Conservation (phyloP, 2,329 filamentous ascomycete genomes). For the Colletotrichum lindemuthianum region DNA sequence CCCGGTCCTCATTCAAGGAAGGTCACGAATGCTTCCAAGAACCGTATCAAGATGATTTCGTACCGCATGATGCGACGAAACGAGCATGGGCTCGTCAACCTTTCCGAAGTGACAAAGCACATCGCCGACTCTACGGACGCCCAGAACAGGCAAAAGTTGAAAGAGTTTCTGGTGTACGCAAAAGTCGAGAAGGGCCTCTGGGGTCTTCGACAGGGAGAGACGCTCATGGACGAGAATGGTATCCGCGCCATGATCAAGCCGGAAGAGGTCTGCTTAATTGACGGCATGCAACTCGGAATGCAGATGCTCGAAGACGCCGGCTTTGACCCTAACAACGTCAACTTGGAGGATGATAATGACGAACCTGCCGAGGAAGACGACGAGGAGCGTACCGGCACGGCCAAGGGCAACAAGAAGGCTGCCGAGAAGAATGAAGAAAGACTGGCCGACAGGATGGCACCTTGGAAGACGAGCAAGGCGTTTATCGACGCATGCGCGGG, state of each 20-base stretch:
- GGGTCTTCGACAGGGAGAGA: conserved; percentile 78
- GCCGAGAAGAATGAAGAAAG: conserved; percentile 70
- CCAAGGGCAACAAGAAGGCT: conserved; percentile 56
- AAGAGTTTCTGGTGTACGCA: conserved; percentile 93
- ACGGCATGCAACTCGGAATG: conserved; percentile 95
- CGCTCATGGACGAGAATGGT: conserved; percentile 80
- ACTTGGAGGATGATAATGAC: conserved; percentile 73
- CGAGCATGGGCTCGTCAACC: conserved; percentile 72
- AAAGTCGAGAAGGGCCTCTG: conserved; percentile 86
- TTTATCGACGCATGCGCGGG: conserved; percentile 93
- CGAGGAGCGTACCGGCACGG: conserved; percentile 47
- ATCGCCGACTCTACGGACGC: conserved; percentile 94
- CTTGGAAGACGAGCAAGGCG: conserved; percentile 96
- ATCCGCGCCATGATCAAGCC: conserved; percentile 92
- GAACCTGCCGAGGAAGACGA: conserved; percentile 60
- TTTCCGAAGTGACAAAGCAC: conserved; percentile 90
- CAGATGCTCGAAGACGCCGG: conserved; percentile 92
- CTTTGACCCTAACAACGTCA: conserved; percentile 74
- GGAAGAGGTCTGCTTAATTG: conserved; percentile 92
- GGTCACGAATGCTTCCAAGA: conserved; percentile 97
- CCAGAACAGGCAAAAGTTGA: conserved; percentile 95
- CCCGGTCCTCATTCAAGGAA: conserved; percentile 93
- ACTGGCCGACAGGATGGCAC: conserved; percentile 88
- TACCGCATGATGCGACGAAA: conserved; percentile 88
- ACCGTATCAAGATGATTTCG: conserved; percentile 94